Base-by-base conservation (phyloP, 2,329 filamentous ascomycete species). In the Fusarium heterosporum region DNA sequence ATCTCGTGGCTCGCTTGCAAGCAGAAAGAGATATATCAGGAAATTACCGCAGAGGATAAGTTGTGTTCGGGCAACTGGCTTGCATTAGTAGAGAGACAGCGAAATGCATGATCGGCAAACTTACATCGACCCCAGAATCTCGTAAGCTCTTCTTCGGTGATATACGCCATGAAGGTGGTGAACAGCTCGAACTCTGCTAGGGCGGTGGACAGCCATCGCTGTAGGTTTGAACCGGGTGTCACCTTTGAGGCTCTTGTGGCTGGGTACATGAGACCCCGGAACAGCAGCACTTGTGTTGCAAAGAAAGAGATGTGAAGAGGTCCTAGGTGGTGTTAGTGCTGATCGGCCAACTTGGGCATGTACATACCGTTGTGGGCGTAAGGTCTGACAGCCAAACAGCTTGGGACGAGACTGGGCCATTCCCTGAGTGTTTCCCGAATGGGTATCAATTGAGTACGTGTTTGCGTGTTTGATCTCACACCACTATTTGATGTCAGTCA, bases 31-130 rank as follows among this genome's bases (percentile, higher is more conserved):
- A 59, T 82, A 82, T 26, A 83, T 81, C 46, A 84, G 74, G 50
- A 83, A 83, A 64, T 84, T 83, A 16, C 81, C 80, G 36, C 79
- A 81, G 0, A 83, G 73, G 5, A 83, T 82, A 1, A 84, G 71
- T 55, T 84, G 81, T 9, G 80, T 82, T 14, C 82, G 77, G 19
- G 69, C 73, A 58, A 78, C 76, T 63, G 10, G 0, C 9, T 4
- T 30, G 28, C 32, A 51, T 68, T 17, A 70, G 53, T 38, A 4
- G 6, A 7, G 3, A 29, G 28, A 32, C 28, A 38, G 10, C 6
- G 13, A 17, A 4, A 30, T 14, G 34, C 34, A 34, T 48, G 50
- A 55, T 32, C 28, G 17, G 26, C n/a, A 10, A 49, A 80, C 80
- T 68, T 74, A 81, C 80, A 78, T 14, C 80, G 76, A 19, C 80